Base-by-base conservation (phyloP, 306 rosid species). In the Trichosanthes cucumerina region DNA sequence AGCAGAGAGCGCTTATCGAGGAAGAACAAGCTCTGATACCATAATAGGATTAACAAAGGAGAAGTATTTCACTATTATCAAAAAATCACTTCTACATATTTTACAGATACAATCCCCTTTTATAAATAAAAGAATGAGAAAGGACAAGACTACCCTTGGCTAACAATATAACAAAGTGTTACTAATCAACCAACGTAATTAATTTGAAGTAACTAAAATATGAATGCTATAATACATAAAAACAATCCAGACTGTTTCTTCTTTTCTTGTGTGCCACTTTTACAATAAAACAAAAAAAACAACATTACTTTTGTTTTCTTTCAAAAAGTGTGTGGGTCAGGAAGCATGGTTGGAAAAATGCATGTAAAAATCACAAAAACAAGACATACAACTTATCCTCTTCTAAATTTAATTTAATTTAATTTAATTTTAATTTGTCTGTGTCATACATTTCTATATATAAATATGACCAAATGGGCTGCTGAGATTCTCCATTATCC, bases 281-380 rank as follows among this genome's bases (percentile, higher is more conserved):
- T 65, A 19, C 14, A 65, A 65, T 65, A 36, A 18, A 36, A 65
- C 47, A 65, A 65, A 36, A 16, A 16, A 15, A 15, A 6, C 5
- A 63, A 36, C 26, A 18, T 38, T 18, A 36, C 26, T 65, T 65
- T 65, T 65, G 46, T 65, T 65, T 34, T 19, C 13, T 33, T 34
- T 64, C 72, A 26, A 65, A 65, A 65, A 62, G 59, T 54, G 38
- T 60, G 72, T 65, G 72, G 72, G 72, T 18, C 72, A 65, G 47
- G 24, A 36, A 65, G 72, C 47, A 65, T 65, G 72, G 72, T 64
- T 64, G 72, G 72, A 64, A 64, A 64, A 34, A 16, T 64, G 72
- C 26, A 19, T 16, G 43, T 34, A 16, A 34, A 34, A 65, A 65
- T 65, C 72, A 59, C 0, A 9, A 65, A 65, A 65, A 18, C 47